Base-by-base conservation (phyloP, 1,284 basidiomycete genomes). In the Ustilago nuda region DNA sequence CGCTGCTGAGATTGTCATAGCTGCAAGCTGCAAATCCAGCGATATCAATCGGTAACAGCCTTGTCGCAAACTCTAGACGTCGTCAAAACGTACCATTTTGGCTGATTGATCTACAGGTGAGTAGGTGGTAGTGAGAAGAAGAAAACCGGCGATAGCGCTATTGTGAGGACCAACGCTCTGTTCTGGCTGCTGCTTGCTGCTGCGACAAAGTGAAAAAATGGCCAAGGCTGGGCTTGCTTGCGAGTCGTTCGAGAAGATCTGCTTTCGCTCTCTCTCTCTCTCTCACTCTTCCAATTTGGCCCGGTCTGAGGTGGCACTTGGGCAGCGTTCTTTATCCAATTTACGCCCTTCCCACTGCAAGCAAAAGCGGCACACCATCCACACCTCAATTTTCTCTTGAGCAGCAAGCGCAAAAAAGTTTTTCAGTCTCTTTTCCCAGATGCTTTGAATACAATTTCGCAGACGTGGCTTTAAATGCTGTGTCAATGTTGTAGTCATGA, bases 91-190 rank as follows among this genome's bases (percentile, higher is more conserved):
- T 72, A 72, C 70, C 70, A 72, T 72, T 67, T 72, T 72, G 70
- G 62, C 64, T 66, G 39, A 59, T 58, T 66, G 64, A 72, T 66
- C 70, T 72, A 72, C 70, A 52, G 70, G 64, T 66, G 61, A 55
- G 56, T 66, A 66, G 70, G 64, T 72, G 64, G 70, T 72, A 51
- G 56, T 46, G 54, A 46, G 50, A 57, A 64, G 50, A 32, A 17
- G 52, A 37, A n/a, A 12, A 12, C 17, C 33, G 45, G 53, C 51
- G 64, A 66, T 59, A 51, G 60, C 55, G 63, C 51, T 41, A 43
- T 43, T 11, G 39, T 43, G 43, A 36, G 39, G n/a, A 37, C 19
- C n/a, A 51, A 45, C 23, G 52, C 7, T 68, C 53, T 71, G 62
- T 36, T 53, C 39, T 39, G 23, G 39, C 43, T 23, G 8, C 12